Conservation (phyloP, 2,329 filamentous ascomycete species). For the Fusarium brachygibbosum region DNA sequence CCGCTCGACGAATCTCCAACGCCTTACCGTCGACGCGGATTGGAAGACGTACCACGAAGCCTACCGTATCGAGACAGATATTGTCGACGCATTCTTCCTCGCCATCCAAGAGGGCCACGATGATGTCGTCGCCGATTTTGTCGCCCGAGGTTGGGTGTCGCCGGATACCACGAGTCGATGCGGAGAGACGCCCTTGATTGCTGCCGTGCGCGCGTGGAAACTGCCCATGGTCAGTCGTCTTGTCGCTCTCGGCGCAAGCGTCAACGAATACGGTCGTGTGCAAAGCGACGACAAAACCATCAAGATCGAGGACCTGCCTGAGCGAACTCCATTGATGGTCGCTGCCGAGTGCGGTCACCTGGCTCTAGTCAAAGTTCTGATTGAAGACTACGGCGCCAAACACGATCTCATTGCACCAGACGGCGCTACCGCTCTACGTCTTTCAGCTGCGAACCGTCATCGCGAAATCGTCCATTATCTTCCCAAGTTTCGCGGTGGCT, state of each 20-base stretch:
- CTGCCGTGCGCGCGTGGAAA: conserved; percentile 52
- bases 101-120: conserved; percentile 48
- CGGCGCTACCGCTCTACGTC: conserved; percentile 60
- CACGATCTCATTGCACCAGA: conserved; percentile 61
- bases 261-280: conserved; percentile 49
- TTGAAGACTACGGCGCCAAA: conserved; percentile 58
- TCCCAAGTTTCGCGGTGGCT: conserved; percentile 56
- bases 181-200: conserved; percentile 55
- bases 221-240: conserved; percentile 54
- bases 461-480: conserved; percentile 60
- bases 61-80: conserved; percentile 40
- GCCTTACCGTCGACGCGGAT: not conserved
- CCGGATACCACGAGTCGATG: conserved; percentile 52
- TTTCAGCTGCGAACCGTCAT: conserved; percentile 59
- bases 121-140: conserved; percentile 50
- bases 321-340: conserved; percentile 61
- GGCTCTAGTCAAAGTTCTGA: conserved; percentile 58
- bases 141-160: conserved; percentile 55
- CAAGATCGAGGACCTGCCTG: conserved; percentile 33
- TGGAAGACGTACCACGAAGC: conserved; percentile 17
- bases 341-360: conserved; percentile 59
- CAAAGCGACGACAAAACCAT: not conserved
- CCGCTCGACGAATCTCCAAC: not conserved
- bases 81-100: conserved; percentile 51
- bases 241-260: conserved; percentile 53